Evolutionary conservation across 1,284 basidiomycete species (phyloP).

Genomic region (Trametes pubescens): DNA sequence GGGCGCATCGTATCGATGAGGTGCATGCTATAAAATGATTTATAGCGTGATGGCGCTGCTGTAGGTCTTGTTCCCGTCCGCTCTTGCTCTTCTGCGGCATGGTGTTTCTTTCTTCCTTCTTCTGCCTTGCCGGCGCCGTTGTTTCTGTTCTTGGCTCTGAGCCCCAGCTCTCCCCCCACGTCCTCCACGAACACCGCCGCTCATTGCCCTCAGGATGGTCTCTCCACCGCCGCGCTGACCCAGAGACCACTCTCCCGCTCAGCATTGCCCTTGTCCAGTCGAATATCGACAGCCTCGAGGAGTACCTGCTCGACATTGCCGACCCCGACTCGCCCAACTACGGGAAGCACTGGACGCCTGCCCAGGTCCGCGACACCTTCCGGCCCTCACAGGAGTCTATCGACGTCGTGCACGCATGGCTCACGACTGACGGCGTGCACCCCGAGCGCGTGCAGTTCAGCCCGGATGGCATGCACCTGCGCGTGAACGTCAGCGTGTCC

Average conservation of each 20-base stretch:
- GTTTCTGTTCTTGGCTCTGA: slow-evolving; percentile 9
- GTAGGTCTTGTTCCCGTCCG: background rate
- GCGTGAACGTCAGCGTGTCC: slow-evolving; percentile 51
- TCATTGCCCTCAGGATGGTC: slow-evolving; percentile 47
- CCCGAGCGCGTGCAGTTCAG: slow-evolving; percentile 47
- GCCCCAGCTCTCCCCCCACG: slow-evolving; percentile 36
- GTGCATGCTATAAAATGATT: background rate
- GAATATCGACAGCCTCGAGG: slow-evolving; percentile 52
- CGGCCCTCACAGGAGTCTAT: slow-evolving; percentile 52
- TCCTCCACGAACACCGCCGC: slow-evolving; percentile 49
- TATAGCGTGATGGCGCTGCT: background rate
- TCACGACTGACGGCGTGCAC: slow-evolving; percentile 46
- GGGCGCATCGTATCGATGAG: too few species aligned
- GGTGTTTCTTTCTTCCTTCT: slow-evolving; percentile 8
- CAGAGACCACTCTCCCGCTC: slow-evolving; percentile 46
- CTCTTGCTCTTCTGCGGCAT: slow-evolving; percentile 1
- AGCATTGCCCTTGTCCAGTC: slow-evolving; percentile 54
- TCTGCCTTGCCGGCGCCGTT: slow-evolving; percentile 5
- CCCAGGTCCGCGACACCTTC: slow-evolving; percentile 49
- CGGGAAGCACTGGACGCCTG: slow-evolving; percentile 51
- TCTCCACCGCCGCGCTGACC: slow-evolving; percentile 41
- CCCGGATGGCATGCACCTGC: slow-evolving; percentile 49
- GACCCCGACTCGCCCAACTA: slow-evolving; percentile 52
- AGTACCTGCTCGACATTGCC: slow-evolving; percentile 52
- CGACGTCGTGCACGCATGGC: slow-evolving; percentile 51